These are phyloP conservation scores for Kwoniella sp. DNA, from an alignment of 768 basidiomycete species.

Conservation along the genomic window DNA sequence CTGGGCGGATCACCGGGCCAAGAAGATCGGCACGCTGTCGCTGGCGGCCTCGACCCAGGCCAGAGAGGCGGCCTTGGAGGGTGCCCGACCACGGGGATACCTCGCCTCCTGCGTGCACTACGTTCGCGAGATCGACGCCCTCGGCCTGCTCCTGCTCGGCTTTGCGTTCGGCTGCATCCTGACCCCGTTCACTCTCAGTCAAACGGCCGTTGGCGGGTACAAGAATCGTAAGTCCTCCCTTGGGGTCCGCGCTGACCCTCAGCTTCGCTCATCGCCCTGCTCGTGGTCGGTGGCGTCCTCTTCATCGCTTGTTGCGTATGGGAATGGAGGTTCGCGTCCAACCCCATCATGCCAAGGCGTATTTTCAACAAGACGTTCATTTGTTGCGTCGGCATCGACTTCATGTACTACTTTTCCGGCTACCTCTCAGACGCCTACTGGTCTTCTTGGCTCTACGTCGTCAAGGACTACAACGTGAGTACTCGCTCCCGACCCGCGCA, in stretches of 20 bases:
- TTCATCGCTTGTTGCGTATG: constrained; percentile 49
- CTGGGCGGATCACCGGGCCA: constrained; percentile 40
- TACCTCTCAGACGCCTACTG: constrained; percentile 27
- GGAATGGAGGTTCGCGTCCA: constrained; percentile 47
- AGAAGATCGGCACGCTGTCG: constrained; percentile 32
- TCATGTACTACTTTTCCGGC: constrained; percentile 35
- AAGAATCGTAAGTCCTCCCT: constrained; percentile 28
- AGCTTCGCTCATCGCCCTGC: constrained; percentile 17
- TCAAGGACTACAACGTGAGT: constrained; percentile 40
- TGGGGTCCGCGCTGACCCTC: not conserved
- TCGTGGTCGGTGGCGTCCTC: constrained; percentile 53
- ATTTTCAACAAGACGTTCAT: constrained; percentile 50
- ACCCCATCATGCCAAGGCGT: constrained; percentile 49
- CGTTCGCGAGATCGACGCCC: constrained; percentile 31
- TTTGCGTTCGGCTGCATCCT: constrained; percentile 35
- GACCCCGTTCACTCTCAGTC: constrained; percentile 36
- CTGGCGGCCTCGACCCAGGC: constrained; percentile 24
- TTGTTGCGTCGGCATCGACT: constrained; percentile 12
- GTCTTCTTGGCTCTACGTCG: constrained; percentile 41
- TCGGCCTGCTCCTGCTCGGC: constrained; percentile 38
- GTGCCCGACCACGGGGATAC: not conserved
- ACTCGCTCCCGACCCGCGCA: not conserved
- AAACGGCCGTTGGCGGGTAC: constrained; percentile 29
- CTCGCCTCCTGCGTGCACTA: constrained; percentile 11
- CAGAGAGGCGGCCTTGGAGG: constrained; percentile 6